phyloP scores from a whole-genome alignment of 148 eudicot species.

The Camellia lanceoleosa region DNA sequence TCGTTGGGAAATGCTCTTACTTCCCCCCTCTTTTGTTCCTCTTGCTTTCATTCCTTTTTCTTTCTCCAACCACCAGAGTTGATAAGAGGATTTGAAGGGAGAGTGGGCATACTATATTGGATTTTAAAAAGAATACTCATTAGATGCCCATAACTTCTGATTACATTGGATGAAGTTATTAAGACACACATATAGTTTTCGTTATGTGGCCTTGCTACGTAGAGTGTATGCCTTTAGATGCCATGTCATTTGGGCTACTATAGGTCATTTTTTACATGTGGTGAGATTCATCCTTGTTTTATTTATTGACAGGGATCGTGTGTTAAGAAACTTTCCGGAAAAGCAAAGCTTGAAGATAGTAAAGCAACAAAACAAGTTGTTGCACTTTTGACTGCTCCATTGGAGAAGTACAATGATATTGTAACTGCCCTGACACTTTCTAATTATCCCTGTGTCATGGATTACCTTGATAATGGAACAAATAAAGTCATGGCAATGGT shows the following conservation, averaged over 20 bases:
- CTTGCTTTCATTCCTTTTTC: slow-evolving; percentile 19
- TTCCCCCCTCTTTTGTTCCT: background rate
- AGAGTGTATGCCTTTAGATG: background rate
- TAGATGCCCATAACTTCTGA: background rate
- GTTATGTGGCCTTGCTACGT: background rate
- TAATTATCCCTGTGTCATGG: slow-evolving; percentile 98
- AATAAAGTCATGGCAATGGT: slow-evolving; percentile 99
- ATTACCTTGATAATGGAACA: slow-evolving; percentile 84
- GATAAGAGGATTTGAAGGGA: background rate
- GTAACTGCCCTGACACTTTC: slow-evolving; percentile 90
- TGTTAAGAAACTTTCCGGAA: slow-evolving; percentile 78
- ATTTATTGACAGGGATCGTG: slow-evolving; percentile 77
- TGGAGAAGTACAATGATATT: slow-evolving; percentile 92
- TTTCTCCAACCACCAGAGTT: background rate
- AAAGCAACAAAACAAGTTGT: slow-evolving; percentile 96
- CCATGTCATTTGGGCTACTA: slow-evolving; percentile 9
- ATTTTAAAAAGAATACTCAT: background rate
- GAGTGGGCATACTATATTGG: background rate
- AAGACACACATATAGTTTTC: background rate
- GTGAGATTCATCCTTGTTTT: background rate
- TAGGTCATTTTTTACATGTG: background rate
- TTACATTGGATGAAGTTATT: background rate
- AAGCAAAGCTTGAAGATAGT: slow-evolving; percentile 83
- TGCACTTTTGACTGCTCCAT: slow-evolving; percentile 95
- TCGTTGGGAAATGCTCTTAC: slow-evolving; percentile 1